phyloP scores from a whole-genome alignment of 2,329 filamentous ascomycete species.

The Metarhizium anisopliae region DNA sequence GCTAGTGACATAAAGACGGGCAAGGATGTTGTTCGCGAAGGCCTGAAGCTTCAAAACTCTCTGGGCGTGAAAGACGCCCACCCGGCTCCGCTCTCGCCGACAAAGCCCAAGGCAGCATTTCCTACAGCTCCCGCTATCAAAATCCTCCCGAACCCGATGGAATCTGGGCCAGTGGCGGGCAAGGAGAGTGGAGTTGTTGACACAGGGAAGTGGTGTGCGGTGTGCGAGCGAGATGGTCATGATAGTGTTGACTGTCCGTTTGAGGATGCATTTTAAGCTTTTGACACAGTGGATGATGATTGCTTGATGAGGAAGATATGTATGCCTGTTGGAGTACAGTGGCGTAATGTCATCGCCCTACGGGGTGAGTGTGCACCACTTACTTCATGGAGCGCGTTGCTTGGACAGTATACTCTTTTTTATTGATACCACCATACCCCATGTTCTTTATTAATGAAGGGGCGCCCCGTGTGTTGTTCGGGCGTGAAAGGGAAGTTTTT shows the following conservation, averaged over 20 bases:
- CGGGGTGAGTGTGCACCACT: conserved; percentile 9
- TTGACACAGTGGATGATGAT: background rate
- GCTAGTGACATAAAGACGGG: conserved; percentile 20
- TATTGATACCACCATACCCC: conserved; percentile 26
- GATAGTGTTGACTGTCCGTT: conserved; percentile 93
- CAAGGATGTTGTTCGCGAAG: conserved; percentile 27
- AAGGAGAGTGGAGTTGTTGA: conserved; percentile 74
- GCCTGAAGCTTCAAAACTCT: conserved; percentile 30
- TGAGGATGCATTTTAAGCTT: conserved; percentile 60
- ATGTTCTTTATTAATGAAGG: conserved; percentile 12
- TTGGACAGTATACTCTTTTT: conserved; percentile 17
- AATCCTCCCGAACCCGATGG: conserved; percentile 52
- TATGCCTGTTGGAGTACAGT: conserved; percentile 5
- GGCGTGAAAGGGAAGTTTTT: conserved; percentile 6
- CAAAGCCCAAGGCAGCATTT: conserved; percentile 34
- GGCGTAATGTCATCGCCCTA: conserved; percentile 11
- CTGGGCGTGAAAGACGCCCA: conserved; percentile 33
- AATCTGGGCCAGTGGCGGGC: conserved; percentile 61
- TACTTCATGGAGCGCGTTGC: conserved; percentile 14
- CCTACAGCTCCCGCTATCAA: conserved; percentile 30
- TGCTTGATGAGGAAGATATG: background rate
- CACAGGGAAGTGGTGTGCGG: conserved; percentile 86
- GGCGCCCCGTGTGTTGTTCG: conserved; percentile 8
- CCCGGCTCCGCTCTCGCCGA: conserved; percentile 47
- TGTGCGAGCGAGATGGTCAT: conserved; percentile 93